Evolutionary conservation across 805 yeast species (phyloP).

Genomic region (Candida cerambycidarum): DNA sequence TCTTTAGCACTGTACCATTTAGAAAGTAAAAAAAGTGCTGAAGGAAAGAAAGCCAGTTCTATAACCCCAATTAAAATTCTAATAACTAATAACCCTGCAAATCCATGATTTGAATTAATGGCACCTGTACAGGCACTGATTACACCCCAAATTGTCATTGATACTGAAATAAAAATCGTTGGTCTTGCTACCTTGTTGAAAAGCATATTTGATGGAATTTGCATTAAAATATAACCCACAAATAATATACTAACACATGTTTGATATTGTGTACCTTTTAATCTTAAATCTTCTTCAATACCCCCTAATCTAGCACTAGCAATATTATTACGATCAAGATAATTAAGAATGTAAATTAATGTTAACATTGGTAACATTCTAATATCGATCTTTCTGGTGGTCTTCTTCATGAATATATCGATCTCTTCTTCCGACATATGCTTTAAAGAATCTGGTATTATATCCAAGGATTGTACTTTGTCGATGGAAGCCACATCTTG

Average conservation of each 20-base stretch:
- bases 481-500: neutral
- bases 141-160: constrained; percentile 54
- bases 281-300: constrained; percentile 41
- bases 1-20: constrained; percentile 57
- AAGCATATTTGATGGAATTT: constrained; percentile 48
- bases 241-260: constrained; percentile 53
- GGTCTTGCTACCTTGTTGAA: constrained; percentile 51
- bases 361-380: constrained; percentile 52
- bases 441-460: constrained; percentile 32
- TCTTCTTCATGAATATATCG: constrained; percentile 38
- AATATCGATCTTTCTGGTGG: constrained; percentile 48
- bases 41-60: constrained; percentile 49
- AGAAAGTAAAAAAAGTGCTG: constrained; percentile 49
- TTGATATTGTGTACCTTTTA: constrained; percentile 46
- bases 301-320: constrained; percentile 57
- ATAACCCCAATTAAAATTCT: constrained; percentile 49
- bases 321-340: constrained; percentile 52
- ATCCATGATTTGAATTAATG: constrained; percentile 31
- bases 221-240: constrained; percentile 49
- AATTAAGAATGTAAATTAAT: constrained; percentile 51
- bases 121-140: constrained; percentile 50
- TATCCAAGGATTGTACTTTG: constrained; percentile 1
- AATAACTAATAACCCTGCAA: constrained; percentile 44
- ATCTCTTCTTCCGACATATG: constrained; percentile 42
- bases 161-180: constrained; percentile 46